Percentiles rank a stretch among this genome's conserved stretches.
Conservation (phyloP, 805 yeast genomes). For the Candida michaelii region DNA sequence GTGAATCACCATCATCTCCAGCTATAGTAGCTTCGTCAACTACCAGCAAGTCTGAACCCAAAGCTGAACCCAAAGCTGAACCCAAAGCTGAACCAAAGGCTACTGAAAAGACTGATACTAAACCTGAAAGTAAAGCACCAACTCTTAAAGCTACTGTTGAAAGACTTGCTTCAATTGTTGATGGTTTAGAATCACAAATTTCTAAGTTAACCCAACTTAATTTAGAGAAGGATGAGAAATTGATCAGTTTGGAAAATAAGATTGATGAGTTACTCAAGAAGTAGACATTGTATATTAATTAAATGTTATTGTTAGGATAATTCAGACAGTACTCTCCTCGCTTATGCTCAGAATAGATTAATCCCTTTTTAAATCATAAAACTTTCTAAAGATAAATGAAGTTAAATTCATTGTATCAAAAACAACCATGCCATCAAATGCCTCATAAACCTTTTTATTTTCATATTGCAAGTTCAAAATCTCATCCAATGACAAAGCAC, state of each 20-base stretch:
- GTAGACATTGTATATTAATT: constrained; percentile 15
- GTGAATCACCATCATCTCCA: constrained; percentile 6
- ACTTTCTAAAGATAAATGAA: constrained; percentile 70
- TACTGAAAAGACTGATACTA: constrained; percentile 20
- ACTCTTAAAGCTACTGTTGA: constrained; percentile 74
- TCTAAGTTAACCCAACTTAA: constrained; percentile 51
- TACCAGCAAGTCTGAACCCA: background rate
- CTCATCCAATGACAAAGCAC: constrained; percentile 65
- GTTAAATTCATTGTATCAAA: constrained; percentile 70
- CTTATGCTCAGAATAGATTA: too few relatives aligned
- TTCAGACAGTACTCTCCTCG: too few relatives aligned
- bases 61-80: constrained; percentile 13
- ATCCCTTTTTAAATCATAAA: constrained; percentile 55
- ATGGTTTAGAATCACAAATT: constrained; percentile 56
- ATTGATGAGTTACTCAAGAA: constrained; percentile 53
- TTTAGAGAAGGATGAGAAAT: constrained; percentile 63
- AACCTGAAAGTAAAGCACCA: constrained; percentile 41
- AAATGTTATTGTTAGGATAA: too few relatives aligned
- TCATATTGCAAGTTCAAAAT: constrained; percentile 75
- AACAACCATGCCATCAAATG: constrained; percentile 67
- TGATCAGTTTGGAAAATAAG: constrained; percentile 58
- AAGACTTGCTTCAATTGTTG: constrained; percentile 58
- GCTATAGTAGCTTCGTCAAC: constrained; percentile 1
- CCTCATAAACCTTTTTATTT: constrained; percentile 47
- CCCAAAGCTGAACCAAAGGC: constrained; percentile 18